phyloP scores from a whole-genome alignment of 2,329 filamentous ascomycete genomes.

The Dactylonectria macrodidyma region DNA sequence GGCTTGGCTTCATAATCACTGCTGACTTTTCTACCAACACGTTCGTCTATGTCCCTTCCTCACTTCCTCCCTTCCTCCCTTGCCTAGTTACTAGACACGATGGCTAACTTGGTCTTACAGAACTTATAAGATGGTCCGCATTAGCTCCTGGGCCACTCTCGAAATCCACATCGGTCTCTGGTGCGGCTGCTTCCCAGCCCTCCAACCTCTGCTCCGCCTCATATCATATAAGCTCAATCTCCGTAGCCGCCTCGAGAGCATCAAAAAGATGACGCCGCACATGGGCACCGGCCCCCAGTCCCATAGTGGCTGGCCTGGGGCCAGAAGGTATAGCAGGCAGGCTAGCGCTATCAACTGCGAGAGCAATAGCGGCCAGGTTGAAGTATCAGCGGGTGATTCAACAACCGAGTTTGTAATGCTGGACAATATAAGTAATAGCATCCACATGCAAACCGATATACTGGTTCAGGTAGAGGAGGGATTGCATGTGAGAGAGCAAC shows the following conservation, averaged over 20 bases:
- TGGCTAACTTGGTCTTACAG: constrained; percentile 33
- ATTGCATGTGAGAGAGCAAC: constrained; percentile 3
- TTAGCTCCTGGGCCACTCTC: constrained; percentile 56
- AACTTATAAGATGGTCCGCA: constrained; percentile 54
- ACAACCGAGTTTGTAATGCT: constrained; percentile 32
- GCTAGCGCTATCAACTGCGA: constrained; percentile 25
- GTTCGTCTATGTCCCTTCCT: constrained; percentile 40
- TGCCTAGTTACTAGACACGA: not conserved
- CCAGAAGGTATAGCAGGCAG: constrained; percentile 29
- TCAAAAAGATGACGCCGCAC: constrained; percentile 37
- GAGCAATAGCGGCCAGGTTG: constrained; percentile 21
- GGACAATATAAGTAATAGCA: constrained; percentile 25
- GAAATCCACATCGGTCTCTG: constrained; percentile 59
- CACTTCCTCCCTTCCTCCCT: too few species aligned
- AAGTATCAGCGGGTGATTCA: constrained; percentile 30
- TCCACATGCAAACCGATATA: constrained; percentile 41
- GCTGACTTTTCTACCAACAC: constrained; percentile 49
- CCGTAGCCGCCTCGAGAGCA: constrained; percentile 31
- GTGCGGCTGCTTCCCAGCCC: constrained; percentile 57
- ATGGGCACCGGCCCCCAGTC: constrained; percentile 23
- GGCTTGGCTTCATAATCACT: constrained; percentile 53
- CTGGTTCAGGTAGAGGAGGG: constrained; percentile 38
- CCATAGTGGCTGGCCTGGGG: constrained; percentile 29
- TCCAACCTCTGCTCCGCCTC: constrained; percentile 56
- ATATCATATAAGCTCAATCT: constrained; percentile 36